Conservation (phyloP, 768 basidiomycete species). For the Lepiota brunneoincarnata region DNA sequence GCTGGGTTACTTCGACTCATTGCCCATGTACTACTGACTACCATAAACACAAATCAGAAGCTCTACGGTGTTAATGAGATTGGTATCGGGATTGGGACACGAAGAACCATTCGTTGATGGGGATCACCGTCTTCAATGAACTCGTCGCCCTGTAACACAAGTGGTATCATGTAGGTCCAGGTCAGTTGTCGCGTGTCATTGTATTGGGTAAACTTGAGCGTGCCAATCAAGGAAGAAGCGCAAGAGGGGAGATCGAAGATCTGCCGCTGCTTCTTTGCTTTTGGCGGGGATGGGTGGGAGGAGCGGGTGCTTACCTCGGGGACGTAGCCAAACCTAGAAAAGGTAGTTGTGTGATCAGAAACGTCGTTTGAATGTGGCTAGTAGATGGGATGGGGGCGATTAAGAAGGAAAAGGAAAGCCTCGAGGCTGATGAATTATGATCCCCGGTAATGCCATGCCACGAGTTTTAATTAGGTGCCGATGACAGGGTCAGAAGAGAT, state of each 20-base stretch:
- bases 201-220: neutral
- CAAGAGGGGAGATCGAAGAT: neutral
- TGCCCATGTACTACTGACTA: too few species aligned
- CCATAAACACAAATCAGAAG: neutral
- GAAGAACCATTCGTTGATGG: slow-evolving; percentile 79
- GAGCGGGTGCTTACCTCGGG: slow-evolving; percentile 49
- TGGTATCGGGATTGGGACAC: slow-evolving; percentile 32
- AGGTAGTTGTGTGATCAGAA: slow-evolving; percentile 18
- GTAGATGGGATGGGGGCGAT: slow-evolving; percentile 1
- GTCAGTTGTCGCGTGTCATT: neutral
- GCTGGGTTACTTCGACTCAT: too few species aligned
- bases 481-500: neutral
- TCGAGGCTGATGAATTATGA: slow-evolving; percentile 12
- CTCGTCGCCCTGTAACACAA: slow-evolving; percentile 51
- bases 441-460: slow-evolving; percentile 8
- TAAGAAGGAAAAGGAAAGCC: slow-evolving; percentile 10
- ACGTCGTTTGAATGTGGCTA: slow-evolving; percentile 12
- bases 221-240: neutral
- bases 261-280: slow-evolving; percentile 10
- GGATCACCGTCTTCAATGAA: slow-evolving; percentile 85
- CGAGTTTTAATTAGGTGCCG: neutral
- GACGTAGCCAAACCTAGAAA: slow-evolving; percentile 63
- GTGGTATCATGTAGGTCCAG: slow-evolving; percentile 24
- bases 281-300: slow-evolving; percentile 15
- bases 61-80: neutral